These are phyloP conservation scores for Boletus reticuloceps DNA, from an alignment of 768 basidiomycete genomes.

Conservation along the genomic window DNA sequence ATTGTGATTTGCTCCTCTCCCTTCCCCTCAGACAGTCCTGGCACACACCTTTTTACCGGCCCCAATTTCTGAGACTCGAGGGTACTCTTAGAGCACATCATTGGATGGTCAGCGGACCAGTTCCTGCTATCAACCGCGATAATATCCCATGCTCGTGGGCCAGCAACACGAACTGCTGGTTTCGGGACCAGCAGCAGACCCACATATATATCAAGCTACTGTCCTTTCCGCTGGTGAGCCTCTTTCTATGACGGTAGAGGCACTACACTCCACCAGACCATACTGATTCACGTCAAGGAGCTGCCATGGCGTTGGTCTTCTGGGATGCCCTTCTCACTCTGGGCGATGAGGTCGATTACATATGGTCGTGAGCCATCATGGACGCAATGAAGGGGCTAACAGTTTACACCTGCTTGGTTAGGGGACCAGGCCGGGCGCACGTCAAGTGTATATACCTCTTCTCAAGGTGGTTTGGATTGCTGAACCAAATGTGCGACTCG, in stretches of 20 bases:
- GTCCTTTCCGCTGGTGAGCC: constrained; percentile 12
- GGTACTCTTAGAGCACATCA: neutral
- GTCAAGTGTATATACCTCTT: constrained; percentile 23
- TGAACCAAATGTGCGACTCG: constrained; percentile 11
- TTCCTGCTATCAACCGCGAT: neutral
- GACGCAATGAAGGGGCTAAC: neutral
- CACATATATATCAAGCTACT: neutral
- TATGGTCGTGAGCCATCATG: constrained; percentile 21
- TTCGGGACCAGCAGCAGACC: neutral
- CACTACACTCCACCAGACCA: neutral
- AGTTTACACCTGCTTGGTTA: neutral
- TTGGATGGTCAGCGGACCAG: neutral
- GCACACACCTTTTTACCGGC: neutral
- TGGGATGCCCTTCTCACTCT: constrained; percentile 21
- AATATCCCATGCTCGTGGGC: neutral
- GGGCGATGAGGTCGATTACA: constrained; percentile 13
- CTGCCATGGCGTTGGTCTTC: constrained; percentile 2
- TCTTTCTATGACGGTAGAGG: neutral
- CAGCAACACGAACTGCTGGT: constrained; percentile 1
- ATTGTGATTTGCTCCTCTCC: neutral
- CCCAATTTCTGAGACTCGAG: neutral
- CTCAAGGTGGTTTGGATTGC: constrained; percentile 22
- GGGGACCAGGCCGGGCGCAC: constrained; percentile 3
- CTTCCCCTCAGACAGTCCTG: neutral
- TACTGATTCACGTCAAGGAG: constrained; percentile 7